phyloP scores from a whole-genome alignment of 192 early-diverging fungal species.

The Coemansia sp. region DNA sequence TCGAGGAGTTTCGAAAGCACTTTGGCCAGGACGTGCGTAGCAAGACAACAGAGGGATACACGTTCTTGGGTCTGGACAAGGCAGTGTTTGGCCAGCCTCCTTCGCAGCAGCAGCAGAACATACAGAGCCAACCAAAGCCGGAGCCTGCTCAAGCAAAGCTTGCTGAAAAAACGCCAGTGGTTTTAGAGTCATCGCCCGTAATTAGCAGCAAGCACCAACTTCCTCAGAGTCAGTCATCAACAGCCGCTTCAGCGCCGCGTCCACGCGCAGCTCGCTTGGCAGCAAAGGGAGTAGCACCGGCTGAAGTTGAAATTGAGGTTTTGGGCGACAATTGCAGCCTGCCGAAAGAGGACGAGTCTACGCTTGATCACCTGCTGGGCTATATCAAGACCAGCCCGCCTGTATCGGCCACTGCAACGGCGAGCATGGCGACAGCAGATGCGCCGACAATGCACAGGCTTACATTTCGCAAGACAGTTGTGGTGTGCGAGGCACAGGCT shows the following conservation, averaged over 20 bases:
- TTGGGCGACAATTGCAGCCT: neutral
- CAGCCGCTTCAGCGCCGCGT: neutral
- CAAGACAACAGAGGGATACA: conserved; percentile 36
- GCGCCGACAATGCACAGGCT: neutral
- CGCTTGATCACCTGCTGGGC: conserved; percentile 32
- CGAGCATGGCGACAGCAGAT: neutral
- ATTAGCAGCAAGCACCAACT: neutral
- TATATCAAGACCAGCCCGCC: conserved; percentile 32
- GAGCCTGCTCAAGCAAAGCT: neutral
- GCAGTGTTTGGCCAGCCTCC: neutral
- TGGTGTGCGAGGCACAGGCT: conserved; percentile 24
- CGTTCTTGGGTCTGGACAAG: conserved; percentile 36
- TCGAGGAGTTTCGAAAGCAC: conserved; percentile 37
- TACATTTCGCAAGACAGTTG: conserved; percentile 24
- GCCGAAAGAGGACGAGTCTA: conserved; percentile 14
- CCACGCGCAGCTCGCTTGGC: neutral
- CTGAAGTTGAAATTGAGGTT: no score
- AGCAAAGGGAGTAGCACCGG: conserved; percentile 1
- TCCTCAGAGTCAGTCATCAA: neutral
- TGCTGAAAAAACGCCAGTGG: neutral
- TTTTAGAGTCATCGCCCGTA: neutral
- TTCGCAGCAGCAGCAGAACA: neutral
- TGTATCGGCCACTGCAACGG: conserved; percentile 2
- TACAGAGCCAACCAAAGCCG: neutral
- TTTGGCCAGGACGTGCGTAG: conserved; percentile 32